A percentile compares a stretch with the other conserved stretches of the same genome.
Conservation (phyloP, 2,329 filamentous ascomycete species). For the Pseudocercospora crystallina region DNA sequence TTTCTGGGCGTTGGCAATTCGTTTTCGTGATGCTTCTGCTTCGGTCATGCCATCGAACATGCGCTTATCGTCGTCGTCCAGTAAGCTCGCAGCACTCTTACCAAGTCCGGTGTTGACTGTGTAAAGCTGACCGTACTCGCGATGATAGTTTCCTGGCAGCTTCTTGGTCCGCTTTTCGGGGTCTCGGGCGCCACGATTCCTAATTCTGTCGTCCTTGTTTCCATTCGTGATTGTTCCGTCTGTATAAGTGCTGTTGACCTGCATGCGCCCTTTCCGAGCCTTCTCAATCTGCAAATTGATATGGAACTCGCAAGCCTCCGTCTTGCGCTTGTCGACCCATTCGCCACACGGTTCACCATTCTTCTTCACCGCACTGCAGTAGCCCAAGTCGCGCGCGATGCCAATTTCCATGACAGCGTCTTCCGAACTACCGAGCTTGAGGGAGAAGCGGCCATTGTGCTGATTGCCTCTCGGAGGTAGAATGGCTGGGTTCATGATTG, state of each 20-base stretch:
- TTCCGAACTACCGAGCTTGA: slow-evolving; percentile 80
- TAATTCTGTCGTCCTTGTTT: slow-evolving; percentile 10
- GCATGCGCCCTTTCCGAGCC: slow-evolving; percentile 67
- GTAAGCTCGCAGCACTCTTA: slow-evolving; percentile 58
- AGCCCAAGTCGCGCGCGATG: slow-evolving; percentile 77
- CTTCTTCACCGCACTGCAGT: slow-evolving; percentile 80
- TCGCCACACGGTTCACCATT: slow-evolving; percentile 76
- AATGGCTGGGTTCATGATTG: slow-evolving; percentile 85
- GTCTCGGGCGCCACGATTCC: slow-evolving; percentile 12
- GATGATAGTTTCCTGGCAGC: slow-evolving; percentile 54
- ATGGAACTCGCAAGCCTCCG: slow-evolving; percentile 90
- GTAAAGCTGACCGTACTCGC: slow-evolving; percentile 54
- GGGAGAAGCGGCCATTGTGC: slow-evolving; percentile 79
- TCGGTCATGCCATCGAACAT: slow-evolving; percentile 52
- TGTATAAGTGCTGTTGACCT: slow-evolving; percentile 68
- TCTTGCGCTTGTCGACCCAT: slow-evolving; percentile 88
- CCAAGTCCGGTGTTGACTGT: slow-evolving; percentile 36
- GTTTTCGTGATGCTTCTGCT: slow-evolving; percentile 65
- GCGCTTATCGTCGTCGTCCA: slow-evolving; percentile 63
- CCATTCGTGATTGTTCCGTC: slow-evolving; percentile 11
- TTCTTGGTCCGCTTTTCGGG: slow-evolving; percentile 19
- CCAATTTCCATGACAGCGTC: slow-evolving; percentile 92
- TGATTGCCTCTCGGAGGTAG: slow-evolving; percentile 79
- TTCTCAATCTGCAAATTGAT: slow-evolving; percentile 78
- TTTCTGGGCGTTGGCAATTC: slow-evolving; percentile 66